Base-by-base conservation (phyloP, 202 grass and related monocot genomes). In the Carex sylvatica region DNA sequence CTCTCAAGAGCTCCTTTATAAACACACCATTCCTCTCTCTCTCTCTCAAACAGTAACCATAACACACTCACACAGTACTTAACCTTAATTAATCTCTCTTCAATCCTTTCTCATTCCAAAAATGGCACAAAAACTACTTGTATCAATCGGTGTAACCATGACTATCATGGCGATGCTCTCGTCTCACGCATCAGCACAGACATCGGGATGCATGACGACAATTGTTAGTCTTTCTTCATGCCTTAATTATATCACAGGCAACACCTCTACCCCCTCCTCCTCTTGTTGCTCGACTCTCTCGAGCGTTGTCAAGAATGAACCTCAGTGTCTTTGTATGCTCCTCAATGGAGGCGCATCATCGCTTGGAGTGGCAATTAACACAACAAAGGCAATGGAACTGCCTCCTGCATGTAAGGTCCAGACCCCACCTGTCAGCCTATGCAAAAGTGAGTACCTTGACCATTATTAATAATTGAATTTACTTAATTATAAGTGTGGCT, bases 351-450 rank as follows among this genome's bases (percentile, higher is more conserved):
- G 31, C 9, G 61, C 87, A 0, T 42, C 73, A 0, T 77, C 49
- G 33, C 80, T 87, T 26, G 91, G 86, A 3, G 33, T 80, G 14
- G 40, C 46, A 3, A 22, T 94, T 19, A 90, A 84, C 56, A 63
- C 83, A 5, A 74, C 74, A 10, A 82, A 79, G 70, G 81, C 79
- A 19, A n/a, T 87, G 9, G 58, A 65, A 40, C 69, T 91, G 6
- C 92, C 89, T 35, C 12, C 6, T 67, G 36, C 89, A 3, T 94
- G 92, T 83, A 84, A 86, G 47, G 80, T 94, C 65, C 89, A 87
- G 15, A 83, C 78, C 80, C 62, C 88, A 70, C 84, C 92, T 20
- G 93, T 88, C 72, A 91, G 74, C 80, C 64, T 87, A 46, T 96
- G 93, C 90, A 64, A 86, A 72, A 31, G 93, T 92, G 54, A 74